A percentile compares a stretch with the other conserved stretches of the same genome.
phyloP scores from a whole-genome alignment of 2,329 filamentous ascomycete species.

The Alternaria infectoria region DNA sequence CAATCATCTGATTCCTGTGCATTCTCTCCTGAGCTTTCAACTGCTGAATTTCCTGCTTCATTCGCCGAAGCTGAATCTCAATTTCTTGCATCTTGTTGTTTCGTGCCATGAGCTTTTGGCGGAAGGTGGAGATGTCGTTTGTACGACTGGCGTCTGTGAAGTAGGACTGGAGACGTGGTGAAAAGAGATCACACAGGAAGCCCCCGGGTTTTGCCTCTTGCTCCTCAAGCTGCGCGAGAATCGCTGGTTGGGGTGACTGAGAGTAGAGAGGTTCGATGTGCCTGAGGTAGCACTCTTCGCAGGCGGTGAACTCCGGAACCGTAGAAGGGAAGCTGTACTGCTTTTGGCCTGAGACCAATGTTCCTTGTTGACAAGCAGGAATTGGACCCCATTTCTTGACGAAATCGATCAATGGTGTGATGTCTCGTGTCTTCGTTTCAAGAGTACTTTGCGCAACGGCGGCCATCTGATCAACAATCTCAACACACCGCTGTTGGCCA shows the following conservation, averaged over 20 bases:
- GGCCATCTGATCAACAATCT: conserved; percentile 17
- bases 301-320: conserved; percentile 20
- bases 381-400: conserved; percentile 18
- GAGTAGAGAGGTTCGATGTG: conserved; percentile 13
- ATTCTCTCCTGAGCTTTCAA: conserved; percentile 12
- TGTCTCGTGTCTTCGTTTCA: conserved; percentile 4
- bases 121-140: conserved; percentile 8
- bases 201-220: background rate
- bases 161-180: conserved; percentile 19
- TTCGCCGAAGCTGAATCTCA: conserved; percentile 10
- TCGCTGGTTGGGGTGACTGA: background rate
- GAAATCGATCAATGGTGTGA: conserved; percentile 10
- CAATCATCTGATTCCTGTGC: conserved; percentile 16
- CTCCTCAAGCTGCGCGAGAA: conserved; percentile 4
- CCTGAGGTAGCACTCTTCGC: conserved; percentile 23
- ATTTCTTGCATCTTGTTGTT: conserved; percentile 16
- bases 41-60: conserved; percentile 19
- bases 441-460: conserved; percentile 6
- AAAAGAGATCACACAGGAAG: conserved; percentile 25
- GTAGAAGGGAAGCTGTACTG: conserved; percentile 8
- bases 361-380: conserved; percentile 11
- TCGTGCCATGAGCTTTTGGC: conserved; percentile 12
- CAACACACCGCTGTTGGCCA: conserved; percentile 8
- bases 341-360: conserved; percentile 2
- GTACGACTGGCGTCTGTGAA: conserved; percentile 14